Base-by-base conservation (phyloP, 768 basidiomycete species). In the Tricholoma furcatifolium region DNA sequence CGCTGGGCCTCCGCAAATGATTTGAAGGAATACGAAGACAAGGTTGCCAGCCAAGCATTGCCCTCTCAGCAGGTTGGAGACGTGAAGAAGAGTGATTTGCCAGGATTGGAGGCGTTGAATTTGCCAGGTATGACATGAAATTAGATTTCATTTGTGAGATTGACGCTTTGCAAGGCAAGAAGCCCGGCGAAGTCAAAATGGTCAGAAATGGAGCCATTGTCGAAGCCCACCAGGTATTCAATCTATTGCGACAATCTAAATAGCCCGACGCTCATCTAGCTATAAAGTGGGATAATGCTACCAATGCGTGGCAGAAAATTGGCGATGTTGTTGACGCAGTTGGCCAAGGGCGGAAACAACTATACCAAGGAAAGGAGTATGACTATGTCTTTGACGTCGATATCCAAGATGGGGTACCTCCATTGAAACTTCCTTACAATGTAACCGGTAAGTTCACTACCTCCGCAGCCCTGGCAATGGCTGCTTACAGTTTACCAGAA, bases 321-420 rank as follows among this genome's bases (percentile, higher is more conserved):
- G 97, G 97, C 20, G 89, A 95, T 60, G 95, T 98, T 5, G 93
- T 95, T 4, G 97, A 97, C 64, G 95, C 94, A 17, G 89, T 96
- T 47, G 91, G 94, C 20, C 84, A 87, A 32, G 83, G 84, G n/a
- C 79, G 93, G 52, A 95, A 91, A 69, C 91, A 95, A 69, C 78
- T 97, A n/a, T 88, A 89, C 64, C 70, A 93, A 60, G 97, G 97
- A 15, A 87, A 87, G 64, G 96, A 98, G 70, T 99, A 95, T 64
- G 97, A 99, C 70, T 97, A 97, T 63, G 96, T 99, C n/a, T 98
- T 98, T 63, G 95, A 97, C 64, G 95, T 99, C 32, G 97, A 98
- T 63, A 87, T 98, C 23, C 81, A 92, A 63, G 96, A 97, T 54
- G 95, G 94, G 2, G 84, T 83, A 14, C 95, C 96, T 10, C 87